phyloP scores from a whole-genome alignment of 2,329 filamentous ascomycete genomes.

The Fusarium coffeatum region DNA sequence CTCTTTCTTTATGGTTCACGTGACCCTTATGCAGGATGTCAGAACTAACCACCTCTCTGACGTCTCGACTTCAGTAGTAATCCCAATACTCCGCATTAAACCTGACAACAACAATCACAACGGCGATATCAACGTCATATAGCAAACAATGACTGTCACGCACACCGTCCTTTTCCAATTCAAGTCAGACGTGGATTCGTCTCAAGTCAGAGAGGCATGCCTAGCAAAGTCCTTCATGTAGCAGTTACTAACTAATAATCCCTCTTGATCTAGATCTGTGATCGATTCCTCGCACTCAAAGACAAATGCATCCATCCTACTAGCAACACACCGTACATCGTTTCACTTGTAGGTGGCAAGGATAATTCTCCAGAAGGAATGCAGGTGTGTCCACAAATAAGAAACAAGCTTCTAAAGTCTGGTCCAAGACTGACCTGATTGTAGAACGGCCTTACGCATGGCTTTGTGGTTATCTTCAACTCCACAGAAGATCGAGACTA shows the following conservation, averaged over 20 bases:
- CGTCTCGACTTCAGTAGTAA: too few species aligned
- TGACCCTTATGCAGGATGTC: neutral
- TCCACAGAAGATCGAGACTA: slow-evolving; percentile 73
- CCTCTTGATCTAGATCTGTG: neutral
- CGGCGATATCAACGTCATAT: neutral
- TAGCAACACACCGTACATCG: slow-evolving; percentile 7
- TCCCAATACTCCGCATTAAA: slow-evolving; percentile 4
- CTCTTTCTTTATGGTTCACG: neutral
- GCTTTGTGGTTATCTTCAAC: slow-evolving; percentile 75
- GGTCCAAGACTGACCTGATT: neutral
- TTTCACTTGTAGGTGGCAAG: slow-evolving; percentile 10
- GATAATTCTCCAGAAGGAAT: slow-evolving; percentile 26
- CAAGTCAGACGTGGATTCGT: neutral
- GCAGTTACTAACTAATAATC: neutral
- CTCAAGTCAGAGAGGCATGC: neutral
- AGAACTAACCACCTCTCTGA: neutral
- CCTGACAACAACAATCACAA: neutral
- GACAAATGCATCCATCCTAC: slow-evolving; percentile 15
- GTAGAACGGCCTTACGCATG: slow-evolving; percentile 74
- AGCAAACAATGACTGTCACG: neutral
- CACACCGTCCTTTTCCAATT: slow-evolving; percentile 25
- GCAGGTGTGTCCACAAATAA: neutral
- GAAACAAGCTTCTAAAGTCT: accelerated
- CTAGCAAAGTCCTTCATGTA: accelerated
- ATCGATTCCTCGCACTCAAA: slow-evolving; percentile 13